phyloP scores from a whole-genome alignment of 2,329 filamentous ascomycete genomes.

The Curvularia hawaiiensis region DNA sequence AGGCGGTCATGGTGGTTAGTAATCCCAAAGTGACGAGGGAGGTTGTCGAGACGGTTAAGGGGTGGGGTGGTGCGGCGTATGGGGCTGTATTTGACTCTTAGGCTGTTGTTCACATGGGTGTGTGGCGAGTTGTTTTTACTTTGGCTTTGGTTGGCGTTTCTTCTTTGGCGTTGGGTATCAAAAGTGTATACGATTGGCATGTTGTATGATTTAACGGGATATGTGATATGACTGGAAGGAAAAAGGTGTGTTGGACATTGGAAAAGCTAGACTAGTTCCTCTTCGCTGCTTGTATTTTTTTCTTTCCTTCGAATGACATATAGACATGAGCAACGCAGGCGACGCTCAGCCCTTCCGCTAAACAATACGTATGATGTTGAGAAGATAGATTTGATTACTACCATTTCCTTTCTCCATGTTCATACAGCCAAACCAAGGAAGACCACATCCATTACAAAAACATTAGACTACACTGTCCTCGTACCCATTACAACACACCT shows the following conservation, averaged over 20 bases:
- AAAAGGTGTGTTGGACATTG: neutral
- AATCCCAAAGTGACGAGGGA: constrained; percentile 25
- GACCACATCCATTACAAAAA: neutral
- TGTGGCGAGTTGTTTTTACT: neutral
- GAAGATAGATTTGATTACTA: neutral
- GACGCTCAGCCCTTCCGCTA: neutral
- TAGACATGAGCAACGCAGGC: too few relatives aligned
- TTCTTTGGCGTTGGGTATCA: neutral
- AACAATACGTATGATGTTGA: neutral
- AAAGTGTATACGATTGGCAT: neutral
- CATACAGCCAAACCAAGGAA: neutral
- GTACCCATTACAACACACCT: neutral
- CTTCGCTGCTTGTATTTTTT: neutral
- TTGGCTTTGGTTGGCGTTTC: neutral
- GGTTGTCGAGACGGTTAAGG: constrained; percentile 21
- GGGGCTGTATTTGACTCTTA: constrained; percentile 35
- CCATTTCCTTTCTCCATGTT: neutral
- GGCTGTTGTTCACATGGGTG: neutral
- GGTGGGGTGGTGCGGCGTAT: constrained; percentile 21
- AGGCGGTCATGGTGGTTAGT: constrained; percentile 30
- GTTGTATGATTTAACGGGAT: neutral
- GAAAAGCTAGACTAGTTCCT: neutral
- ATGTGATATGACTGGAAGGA: neutral
- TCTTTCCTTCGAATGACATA: neutral
- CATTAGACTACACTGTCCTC: neutral